Conservation (phyloP, 768 basidiomycete species). For the Jaapia argillacea region DNA sequence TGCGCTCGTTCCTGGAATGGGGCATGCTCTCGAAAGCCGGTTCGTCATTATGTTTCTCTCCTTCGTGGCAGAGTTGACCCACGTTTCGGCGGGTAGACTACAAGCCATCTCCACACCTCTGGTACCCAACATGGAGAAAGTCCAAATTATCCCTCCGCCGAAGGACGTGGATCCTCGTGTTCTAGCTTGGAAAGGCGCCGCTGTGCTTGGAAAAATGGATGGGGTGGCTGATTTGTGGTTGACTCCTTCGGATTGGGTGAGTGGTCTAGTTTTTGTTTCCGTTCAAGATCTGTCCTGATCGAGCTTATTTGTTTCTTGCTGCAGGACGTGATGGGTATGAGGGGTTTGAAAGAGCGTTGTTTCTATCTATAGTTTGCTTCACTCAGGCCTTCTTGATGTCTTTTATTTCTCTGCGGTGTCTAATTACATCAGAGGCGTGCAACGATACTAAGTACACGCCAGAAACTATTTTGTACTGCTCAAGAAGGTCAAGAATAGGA, state of each 20-base stretch:
- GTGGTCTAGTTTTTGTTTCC: slow-evolving; percentile 11
- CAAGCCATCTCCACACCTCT: slow-evolving; percentile 81
- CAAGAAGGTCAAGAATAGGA: too few species aligned
- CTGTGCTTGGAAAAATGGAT: slow-evolving; percentile 89
- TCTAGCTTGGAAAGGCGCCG: slow-evolving; percentile 91
- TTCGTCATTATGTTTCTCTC: slow-evolving; percentile 17
- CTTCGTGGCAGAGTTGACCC: too few species aligned
- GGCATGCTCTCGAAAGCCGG: slow-evolving; percentile 85
- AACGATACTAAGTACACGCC: too few species aligned
- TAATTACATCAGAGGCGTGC: too few species aligned
- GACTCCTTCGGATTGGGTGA: slow-evolving; percentile 77
- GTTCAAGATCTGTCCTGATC: slow-evolving; percentile 3
- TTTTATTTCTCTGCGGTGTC: too few species aligned
- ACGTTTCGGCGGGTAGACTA: slow-evolving; percentile 29
- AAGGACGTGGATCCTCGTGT: slow-evolving; percentile 86
- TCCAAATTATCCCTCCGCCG: slow-evolving; percentile 89
- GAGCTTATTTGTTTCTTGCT: not conserved
- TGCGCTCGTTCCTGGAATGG: slow-evolving; percentile 72
- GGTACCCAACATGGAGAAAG: slow-evolving; percentile 77
- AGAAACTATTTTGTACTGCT: too few species aligned
- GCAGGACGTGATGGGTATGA: slow-evolving; percentile 71
- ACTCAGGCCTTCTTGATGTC: not conserved
- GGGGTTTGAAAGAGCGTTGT: slow-evolving; percentile 73
- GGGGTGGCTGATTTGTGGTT: slow-evolving; percentile 86
- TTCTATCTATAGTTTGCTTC: slow-evolving; percentile 48